Evolutionary conservation across 768 basidiomycete genomes (phyloP), one percentile per base, ranked within the genome.

Genomic region (Calocybe indica): DNA sequence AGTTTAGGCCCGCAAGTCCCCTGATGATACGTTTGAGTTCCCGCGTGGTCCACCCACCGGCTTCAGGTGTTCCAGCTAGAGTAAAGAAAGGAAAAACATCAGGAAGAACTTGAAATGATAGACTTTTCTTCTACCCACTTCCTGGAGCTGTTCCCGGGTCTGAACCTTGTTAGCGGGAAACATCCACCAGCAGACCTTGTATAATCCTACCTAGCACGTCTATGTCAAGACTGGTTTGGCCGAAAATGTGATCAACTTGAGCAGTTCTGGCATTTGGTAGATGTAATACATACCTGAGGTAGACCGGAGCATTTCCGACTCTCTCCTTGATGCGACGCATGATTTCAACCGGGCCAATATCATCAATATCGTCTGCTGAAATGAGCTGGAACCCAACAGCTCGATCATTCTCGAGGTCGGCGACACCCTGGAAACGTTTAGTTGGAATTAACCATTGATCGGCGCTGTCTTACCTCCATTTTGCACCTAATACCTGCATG

Each of bases 401-500:
- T 49, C 71, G 67, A 61, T 94, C 91, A 57, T 86, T 76, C 45
- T 76, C 74, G 7, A 92, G 64, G 63, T 89, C 86, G 29, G 61
- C 63, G 0, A 72, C 59, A 11, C 79, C 83, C 83, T 88, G 51
- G 13, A 40, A n/a, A 43, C 4, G 4, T 22, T 2, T 22, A 22
- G 22, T 22, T 22, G 4, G 22, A 22, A 22, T 22, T 22, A 1
- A 22, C 22, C 4, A 4, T 22, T 22, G 22, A 22, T 4, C 22
- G 22, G 22, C 1, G 2, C 15, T 10, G 37, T 33, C 9, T 38
- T 50, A 65, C 65, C 33, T 41, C 63, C 38, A 93, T 69, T 57
- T 88, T 88, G 65, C 86, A 88, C 38, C 91, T 73, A 51, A 94
- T 85, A 4, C 92, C 91, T 7, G 84, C 92, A 59, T 94, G 92